Evolutionary conservation across 2,329 filamentous ascomycete genomes (phyloP).

Genomic region (Exophiala dermatitidis): DNA sequence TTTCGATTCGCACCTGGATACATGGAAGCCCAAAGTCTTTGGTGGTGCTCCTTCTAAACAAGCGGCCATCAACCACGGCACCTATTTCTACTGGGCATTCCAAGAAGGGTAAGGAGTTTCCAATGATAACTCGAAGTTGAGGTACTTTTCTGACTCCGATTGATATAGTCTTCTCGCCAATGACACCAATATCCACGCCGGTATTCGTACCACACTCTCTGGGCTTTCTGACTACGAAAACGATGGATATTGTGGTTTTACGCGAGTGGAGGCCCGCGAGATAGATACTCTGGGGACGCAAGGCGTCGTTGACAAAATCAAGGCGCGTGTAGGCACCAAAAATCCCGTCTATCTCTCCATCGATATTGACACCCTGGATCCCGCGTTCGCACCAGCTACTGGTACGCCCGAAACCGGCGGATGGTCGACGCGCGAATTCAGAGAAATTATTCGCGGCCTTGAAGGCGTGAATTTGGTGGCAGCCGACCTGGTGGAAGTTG

Average conservation of each 20-base stretch:
- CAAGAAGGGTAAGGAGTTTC: slow-evolving; percentile 1
- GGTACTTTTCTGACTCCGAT: no score
- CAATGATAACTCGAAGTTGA: no score
- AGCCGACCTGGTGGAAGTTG: slow-evolving; percentile 14
- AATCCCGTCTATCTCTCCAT: slow-evolving; percentile 13
- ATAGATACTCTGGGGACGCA: slow-evolving; percentile 8
- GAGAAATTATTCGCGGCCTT: slow-evolving; percentile 10
- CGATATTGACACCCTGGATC: slow-evolving; percentile 11
- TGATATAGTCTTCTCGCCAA: background rate
- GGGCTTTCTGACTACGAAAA: slow-evolving; percentile 5
- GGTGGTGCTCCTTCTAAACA: slow-evolving; percentile 10
- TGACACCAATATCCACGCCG: slow-evolving; percentile 7
- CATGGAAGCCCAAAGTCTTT: slow-evolving; percentile 13
- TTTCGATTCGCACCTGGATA: slow-evolving; percentile 16
- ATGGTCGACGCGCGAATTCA: slow-evolving; percentile 13
- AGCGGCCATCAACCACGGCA: slow-evolving; percentile 11
- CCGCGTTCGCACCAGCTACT: slow-evolving; percentile 9
- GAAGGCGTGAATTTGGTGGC: slow-evolving; percentile 14
- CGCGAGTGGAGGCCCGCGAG: slow-evolving; percentile 6
- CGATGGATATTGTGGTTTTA: slow-evolving; percentile 9
- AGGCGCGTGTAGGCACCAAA: background rate
- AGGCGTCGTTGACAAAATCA: slow-evolving; percentile 14
- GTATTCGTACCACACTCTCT: slow-evolving; percentile 6
- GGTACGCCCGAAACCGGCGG: slow-evolving; percentile 10
- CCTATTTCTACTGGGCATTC: slow-evolving; percentile 9